Conservation (phyloP, 2,329 filamentous ascomycete species). For the Colletotrichum melonis region DNA sequence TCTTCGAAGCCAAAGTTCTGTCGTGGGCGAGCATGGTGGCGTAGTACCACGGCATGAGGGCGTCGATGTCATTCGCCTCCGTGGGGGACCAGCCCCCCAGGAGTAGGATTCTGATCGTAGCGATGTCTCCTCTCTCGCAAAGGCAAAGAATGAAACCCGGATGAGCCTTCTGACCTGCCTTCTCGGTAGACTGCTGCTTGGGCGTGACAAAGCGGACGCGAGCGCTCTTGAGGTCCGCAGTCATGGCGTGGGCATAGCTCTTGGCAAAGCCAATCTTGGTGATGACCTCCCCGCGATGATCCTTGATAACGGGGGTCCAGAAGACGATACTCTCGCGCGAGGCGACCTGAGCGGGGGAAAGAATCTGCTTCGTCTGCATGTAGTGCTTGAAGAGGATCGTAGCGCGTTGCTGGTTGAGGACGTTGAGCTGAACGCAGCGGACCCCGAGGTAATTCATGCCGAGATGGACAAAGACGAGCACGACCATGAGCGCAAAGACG, state of each 20-base stretch:
- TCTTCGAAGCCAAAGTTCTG: background rate
- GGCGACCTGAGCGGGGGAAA: slow-evolving; percentile 75
- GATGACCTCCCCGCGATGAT: slow-evolving; percentile 41
- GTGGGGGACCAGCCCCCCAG: background rate
- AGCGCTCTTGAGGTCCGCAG: background rate
- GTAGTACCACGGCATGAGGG: slow-evolving; percentile 7
- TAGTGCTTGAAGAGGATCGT: slow-evolving; percentile 78
- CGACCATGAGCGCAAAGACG: slow-evolving; percentile 79
- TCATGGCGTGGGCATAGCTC: slow-evolving; percentile 51
- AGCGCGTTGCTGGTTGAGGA: slow-evolving; percentile 87
- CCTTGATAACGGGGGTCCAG: slow-evolving; percentile 48
- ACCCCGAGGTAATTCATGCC: slow-evolving; percentile 90
- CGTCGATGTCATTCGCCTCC: background rate
- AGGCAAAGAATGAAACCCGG: slow-evolving; percentile 3
- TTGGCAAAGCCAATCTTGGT: slow-evolving; percentile 54
- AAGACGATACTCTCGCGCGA: slow-evolving; percentile 72
- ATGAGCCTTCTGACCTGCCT: background rate
- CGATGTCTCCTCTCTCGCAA: background rate
- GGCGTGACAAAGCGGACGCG: background rate
- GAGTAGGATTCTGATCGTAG: slow-evolving; percentile 27
- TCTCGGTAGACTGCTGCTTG: too few relatives aligned
- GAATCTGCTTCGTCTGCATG: slow-evolving; percentile 60
- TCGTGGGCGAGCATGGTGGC: background rate
- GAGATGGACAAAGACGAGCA: slow-evolving; percentile 81
- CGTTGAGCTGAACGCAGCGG: slow-evolving; percentile 83